phyloP scores from a whole-genome alignment of 2,329 filamentous ascomycete species.

The Coniochaeta pulveracea region DNA sequence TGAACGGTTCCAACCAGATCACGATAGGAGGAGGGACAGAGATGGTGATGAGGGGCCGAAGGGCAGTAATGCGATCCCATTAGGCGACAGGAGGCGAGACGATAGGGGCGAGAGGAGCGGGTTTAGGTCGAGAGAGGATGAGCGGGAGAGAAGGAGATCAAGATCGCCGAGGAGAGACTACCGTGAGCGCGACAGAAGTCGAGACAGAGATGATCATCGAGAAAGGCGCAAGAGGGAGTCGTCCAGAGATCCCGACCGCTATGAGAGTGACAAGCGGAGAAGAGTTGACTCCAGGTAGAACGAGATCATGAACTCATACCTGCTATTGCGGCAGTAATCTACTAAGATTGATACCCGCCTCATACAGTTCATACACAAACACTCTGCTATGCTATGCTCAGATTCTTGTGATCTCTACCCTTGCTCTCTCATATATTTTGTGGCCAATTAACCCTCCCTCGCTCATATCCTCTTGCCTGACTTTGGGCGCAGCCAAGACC shows the following conservation, averaged over 20 bases:
- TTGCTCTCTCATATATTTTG: slow-evolving; percentile 67
- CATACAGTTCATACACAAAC: slow-evolving; percentile 1
- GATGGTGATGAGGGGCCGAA: slow-evolving; percentile 37
- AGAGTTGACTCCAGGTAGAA: slow-evolving; percentile 33
- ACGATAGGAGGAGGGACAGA: slow-evolving; percentile 17
- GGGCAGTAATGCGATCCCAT: slow-evolving; percentile 59
- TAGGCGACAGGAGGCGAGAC: slow-evolving; percentile 47
- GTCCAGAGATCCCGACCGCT: slow-evolving; percentile 39
- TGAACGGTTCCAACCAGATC: slow-evolving; percentile 58
- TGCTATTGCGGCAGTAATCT: slow-evolving; percentile 2
- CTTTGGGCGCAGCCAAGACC: slow-evolving; percentile 54
- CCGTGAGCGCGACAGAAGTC: not conserved
- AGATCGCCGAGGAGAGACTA: slow-evolving; percentile 15
- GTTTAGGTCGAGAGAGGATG: slow-evolving; percentile 14
- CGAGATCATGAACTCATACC: slow-evolving; percentile 4
- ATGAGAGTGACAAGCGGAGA: slow-evolving; percentile 49
- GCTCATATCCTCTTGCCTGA: slow-evolving; percentile 46
- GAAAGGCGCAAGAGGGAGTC: slow-evolving; percentile 44
- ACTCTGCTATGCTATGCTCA: slow-evolving; percentile 17
- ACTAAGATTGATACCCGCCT: slow-evolving; percentile 9
- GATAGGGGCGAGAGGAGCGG: slow-evolving; percentile 26
- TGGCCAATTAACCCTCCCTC: slow-evolving; percentile 53
- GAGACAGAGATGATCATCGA: slow-evolving; percentile 17
- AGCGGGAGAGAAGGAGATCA: slow-evolving; percentile 11
- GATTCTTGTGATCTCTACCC: slow-evolving; percentile 81